Evolutionary conservation across 441 rosid genomes (phyloP).

Genomic region (Mallotus repandus): DNA sequence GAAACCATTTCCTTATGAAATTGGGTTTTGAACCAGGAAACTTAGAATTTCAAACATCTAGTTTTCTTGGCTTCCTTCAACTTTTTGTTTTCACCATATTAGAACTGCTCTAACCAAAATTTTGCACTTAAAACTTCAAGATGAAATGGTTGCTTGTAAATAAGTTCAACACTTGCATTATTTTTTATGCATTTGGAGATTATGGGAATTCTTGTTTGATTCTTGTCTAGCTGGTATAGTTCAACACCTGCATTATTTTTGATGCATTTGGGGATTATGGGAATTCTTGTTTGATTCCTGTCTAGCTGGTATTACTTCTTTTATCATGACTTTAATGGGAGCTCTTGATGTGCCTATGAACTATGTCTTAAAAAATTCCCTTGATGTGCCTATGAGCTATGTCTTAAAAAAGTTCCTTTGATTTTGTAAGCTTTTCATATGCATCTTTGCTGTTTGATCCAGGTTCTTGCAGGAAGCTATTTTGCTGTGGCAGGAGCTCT

Average conservation of each 20-base stretch:
- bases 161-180: neutral
- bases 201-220: too few relatives aligned
- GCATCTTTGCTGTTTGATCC: constrained; percentile 19
- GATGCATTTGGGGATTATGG: neutral
- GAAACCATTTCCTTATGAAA: too few relatives aligned
- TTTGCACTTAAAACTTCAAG: neutral
- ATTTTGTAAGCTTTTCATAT: constrained; percentile 10
- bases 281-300: neutral
- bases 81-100: neutral
- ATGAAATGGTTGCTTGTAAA: neutral
- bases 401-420: neutral
- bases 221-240: too few relatives aligned
- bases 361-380: neutral
- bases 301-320: neutral
- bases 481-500: constrained; percentile 95
- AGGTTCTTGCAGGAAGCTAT: constrained; percentile 98
- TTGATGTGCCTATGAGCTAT: neutral
- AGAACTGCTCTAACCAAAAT: neutral
- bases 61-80: too few relatives aligned
- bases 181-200: too few relatives aligned
- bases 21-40: too few relatives aligned
- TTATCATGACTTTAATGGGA: neutral
- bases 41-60: too few relatives aligned
- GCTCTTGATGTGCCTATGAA: neutral
- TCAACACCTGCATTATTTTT: too few relatives aligned